Percentiles rank a stretch among this genome's conserved stretches.
phyloP scores from a whole-genome alignment of 805 yeast genomes.

The Wickerhamomyces chaumierensis region DNA sequence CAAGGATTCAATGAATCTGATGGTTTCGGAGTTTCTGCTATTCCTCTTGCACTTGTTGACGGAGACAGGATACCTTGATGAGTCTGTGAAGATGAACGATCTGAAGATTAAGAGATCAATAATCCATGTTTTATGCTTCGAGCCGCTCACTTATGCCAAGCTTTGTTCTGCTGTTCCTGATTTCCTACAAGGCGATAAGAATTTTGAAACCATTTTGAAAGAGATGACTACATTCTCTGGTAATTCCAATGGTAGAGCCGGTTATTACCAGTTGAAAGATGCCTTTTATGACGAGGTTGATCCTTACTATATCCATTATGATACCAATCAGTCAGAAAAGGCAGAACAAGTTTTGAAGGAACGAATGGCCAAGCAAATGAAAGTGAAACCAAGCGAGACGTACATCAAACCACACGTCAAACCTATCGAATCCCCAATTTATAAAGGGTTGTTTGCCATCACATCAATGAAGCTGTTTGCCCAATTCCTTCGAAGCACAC shows the following conservation, averaged over 20 bases:
- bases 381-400: conserved; percentile 32
- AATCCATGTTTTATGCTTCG: conserved; percentile 75
- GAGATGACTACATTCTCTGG: conserved; percentile 57
- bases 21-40: conserved; percentile 72
- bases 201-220: conserved; percentile 52
- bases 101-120: conserved; percentile 54
- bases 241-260: conserved; percentile 41
- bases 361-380: conserved; percentile 28
- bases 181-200: conserved; percentile 56
- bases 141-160: conserved; percentile 60
- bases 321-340: conserved; percentile 73
- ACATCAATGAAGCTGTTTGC: conserved; percentile 43
- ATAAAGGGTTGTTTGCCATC: conserved; percentile 35
- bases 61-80: conserved; percentile 51
- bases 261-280: conserved; percentile 58
- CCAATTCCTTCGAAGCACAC: conserved; percentile 37
- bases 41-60: conserved; percentile 57
- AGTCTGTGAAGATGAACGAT: conserved; percentile 36
- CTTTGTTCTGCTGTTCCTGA: conserved; percentile 65
- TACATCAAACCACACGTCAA: conserved; percentile 44
- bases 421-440: conserved; percentile 26
- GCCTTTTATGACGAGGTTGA: conserved; percentile 46
- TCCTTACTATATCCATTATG: conserved; percentile 73
- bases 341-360: conserved; percentile 57
- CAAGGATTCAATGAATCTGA: conserved; percentile 34